Conservation (phyloP, 176 grass and related monocot species). For the Olyra latifolia region DNA sequence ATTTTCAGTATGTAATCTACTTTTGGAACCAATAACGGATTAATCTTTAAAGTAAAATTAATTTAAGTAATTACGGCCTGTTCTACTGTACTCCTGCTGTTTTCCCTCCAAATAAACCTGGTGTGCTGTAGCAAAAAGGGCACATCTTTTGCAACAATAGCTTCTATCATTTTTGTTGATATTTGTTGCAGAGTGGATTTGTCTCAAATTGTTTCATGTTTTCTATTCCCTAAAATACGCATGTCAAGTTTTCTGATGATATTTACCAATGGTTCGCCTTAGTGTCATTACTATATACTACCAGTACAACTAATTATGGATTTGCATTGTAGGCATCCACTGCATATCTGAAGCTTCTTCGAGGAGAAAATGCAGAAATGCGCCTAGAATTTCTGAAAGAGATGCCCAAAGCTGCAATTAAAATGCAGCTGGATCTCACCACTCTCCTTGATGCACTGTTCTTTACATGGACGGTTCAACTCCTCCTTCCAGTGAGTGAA, state of each 20-base stretch:
- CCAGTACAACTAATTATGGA: constrained; percentile 10
- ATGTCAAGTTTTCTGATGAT: not conserved
- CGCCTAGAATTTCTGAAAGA: constrained; percentile 56
- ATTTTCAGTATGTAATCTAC: not conserved
- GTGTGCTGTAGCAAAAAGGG: not conserved
- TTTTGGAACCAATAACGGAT: not conserved
- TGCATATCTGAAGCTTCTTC: constrained; percentile 42
- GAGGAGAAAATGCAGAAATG: constrained; percentile 23
- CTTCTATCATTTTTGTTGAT: not conserved
- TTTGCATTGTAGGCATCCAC: constrained; percentile 42
- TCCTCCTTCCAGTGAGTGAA: constrained; percentile 63
- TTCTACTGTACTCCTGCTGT: not conserved
- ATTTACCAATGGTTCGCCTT: not conserved
- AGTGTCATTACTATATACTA: not conserved
- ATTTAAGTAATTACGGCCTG: not conserved
- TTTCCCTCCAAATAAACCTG: not conserved
- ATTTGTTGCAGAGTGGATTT: not conserved
- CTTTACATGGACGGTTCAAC: constrained; percentile 57
- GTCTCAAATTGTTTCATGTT: not conserved
- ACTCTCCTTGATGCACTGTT: constrained; percentile 51
- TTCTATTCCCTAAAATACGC: not conserved
- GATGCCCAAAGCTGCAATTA: constrained; percentile 57
- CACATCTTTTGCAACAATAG: not conserved
- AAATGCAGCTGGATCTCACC: constrained; percentile 40
- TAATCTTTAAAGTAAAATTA: not conserved